phyloP scores from a whole-genome alignment of 2,329 filamentous ascomycete species.

The Penicillium hordei region DNA sequence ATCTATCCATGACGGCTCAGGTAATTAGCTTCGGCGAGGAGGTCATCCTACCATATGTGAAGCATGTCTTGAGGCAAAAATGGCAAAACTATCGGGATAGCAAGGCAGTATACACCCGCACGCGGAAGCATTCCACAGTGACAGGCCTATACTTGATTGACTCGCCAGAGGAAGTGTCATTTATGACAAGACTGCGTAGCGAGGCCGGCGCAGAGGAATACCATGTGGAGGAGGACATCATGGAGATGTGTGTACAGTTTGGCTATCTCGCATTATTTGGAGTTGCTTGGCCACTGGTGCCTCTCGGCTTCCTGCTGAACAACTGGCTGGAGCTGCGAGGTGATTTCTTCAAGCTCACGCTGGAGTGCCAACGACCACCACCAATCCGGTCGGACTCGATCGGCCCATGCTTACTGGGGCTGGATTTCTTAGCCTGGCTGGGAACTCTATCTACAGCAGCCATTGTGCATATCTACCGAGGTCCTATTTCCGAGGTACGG shows the following conservation, averaged over 20 bases:
- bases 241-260: constrained; percentile 89
- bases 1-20: constrained; percentile 92
- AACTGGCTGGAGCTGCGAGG: constrained; percentile 95
- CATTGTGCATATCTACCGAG: constrained; percentile 82
- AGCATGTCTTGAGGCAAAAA: constrained; percentile 73
- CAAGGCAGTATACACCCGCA: constrained; percentile 35
- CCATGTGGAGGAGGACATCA: constrained; percentile 84
- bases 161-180: constrained; percentile 71
- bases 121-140: constrained; percentile 32
- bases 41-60: constrained; percentile 78
- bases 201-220: constrained; percentile 82
- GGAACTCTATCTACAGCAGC: constrained; percentile 85
- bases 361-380: constrained; percentile 83
- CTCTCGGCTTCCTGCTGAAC: constrained; percentile 84
- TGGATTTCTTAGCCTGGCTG: constrained; percentile 90
- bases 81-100: constrained; percentile 48
- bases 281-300: constrained; percentile 91
- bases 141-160: constrained; percentile 60
- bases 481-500: constrained; percentile 65
- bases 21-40: constrained; percentile 85
- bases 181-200: constrained; percentile 76
- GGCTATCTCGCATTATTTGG: constrained; percentile 91
- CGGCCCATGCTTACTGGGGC: constrained; percentile 82
- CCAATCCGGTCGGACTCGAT: constrained; percentile 92
- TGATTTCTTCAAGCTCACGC: constrained; percentile 90